Conservation (phyloP, 345 rosid genomes). For the Salix purpurea region DNA sequence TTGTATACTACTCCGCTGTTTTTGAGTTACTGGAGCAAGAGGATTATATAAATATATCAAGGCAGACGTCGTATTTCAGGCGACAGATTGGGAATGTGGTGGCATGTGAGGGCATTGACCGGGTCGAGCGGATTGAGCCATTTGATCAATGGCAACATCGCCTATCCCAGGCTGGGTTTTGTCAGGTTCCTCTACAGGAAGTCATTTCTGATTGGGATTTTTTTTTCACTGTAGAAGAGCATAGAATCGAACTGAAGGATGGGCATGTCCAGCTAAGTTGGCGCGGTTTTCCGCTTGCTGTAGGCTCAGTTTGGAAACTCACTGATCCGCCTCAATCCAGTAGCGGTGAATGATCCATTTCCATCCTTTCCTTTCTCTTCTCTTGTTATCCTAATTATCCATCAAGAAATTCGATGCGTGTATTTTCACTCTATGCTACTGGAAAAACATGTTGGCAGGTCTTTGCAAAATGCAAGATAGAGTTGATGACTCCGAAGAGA, state of each 20-base stretch:
- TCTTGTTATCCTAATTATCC: not conserved
- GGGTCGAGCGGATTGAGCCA: constrained; percentile 54
- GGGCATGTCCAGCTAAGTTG: rapidly evolving
- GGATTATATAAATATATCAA: constrained; percentile 45
- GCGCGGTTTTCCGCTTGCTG: no score
- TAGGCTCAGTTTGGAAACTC: no score
- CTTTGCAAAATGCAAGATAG: no score
- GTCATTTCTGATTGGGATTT: rapidly evolving
- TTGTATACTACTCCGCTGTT: not conserved
- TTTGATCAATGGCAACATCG: constrained; percentile 55
- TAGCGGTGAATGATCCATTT: no score
- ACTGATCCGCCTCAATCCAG: no score
- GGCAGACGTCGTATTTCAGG: not conserved
- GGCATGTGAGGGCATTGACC: constrained; percentile 24
- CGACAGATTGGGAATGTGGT: not conserved
- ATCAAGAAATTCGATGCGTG: no score
- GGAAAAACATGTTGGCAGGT: no score
- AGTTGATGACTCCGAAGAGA: no score
- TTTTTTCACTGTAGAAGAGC: rapidly evolving
- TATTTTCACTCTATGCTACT: no score
- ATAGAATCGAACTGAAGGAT: rapidly evolving
- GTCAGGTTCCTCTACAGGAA: constrained; percentile 8
- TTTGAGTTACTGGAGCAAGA: constrained; percentile 10
- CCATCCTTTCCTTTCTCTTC: not conserved
- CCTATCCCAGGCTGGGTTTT: constrained; percentile 50